Evolutionary conservation across 179 eudicot genomes (phyloP), one percentile per base, ranked within the genome.

Genomic region (Beta corolliflora): DNA sequence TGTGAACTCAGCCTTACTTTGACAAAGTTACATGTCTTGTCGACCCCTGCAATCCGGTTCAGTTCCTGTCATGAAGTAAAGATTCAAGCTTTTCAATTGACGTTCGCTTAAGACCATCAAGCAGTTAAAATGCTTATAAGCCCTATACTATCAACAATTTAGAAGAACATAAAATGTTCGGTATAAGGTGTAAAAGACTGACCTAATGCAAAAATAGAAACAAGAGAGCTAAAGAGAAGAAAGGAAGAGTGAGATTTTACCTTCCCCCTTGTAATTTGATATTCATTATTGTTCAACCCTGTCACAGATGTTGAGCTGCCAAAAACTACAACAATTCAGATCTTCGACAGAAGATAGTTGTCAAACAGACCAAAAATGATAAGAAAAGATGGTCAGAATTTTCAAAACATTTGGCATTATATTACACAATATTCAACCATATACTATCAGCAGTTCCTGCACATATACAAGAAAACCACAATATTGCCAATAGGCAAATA

Each of bases 201-300:
- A 11, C 69, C 69, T 18, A 41, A 44, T 41, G 54, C n/a, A 45
- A 11, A 69, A 69, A 69, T 41, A 41, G 21, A 44, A 19, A 44
- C 53, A 45, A 44, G 13, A 69, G 13, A 69, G 29, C 9, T 44
- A 69, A 69, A 73, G 56, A 25, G 18, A 44, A 73, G 44, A 64
- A 79, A 31, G 18, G 15, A 3, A 72, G 64, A 11, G 55, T 14
- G 50, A 71, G 50, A 71, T 61, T 68, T 78, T 85, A 95, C 98
- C 97, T 93, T 90, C 84, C 99, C 99, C 88, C 99, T 89, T 52
- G 94, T 77, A 78, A 95, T 91, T 87, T 95, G 99, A 81, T 93
- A 91, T 83, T 95, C 98, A 74, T 95, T 90, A 82, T 91, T 95
- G 88, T 95, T 95, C 85, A 95, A 86, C 44, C 99, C 99, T 55